phyloP scores from a whole-genome alignment of 1,284 basidiomycete species.

The Melampsora larici-populina region DNA sequence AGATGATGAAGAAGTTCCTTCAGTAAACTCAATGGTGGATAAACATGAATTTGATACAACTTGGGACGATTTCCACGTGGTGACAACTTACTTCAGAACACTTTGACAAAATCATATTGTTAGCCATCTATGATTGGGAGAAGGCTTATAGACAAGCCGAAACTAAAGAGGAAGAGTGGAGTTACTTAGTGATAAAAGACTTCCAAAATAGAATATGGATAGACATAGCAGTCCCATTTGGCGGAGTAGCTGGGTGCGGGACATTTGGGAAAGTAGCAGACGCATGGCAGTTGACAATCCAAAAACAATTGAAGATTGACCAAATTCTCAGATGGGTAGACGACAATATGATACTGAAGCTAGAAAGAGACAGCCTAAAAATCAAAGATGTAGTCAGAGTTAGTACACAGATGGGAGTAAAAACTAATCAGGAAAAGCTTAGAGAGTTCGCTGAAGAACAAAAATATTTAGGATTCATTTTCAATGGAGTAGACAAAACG shows the following conservation, averaged over 20 bases:
- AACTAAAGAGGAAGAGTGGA: too few relatives aligned
- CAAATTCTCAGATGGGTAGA: not conserved
- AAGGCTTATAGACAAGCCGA: not conserved
- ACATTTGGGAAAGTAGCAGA: not conserved
- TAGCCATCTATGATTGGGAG: too few relatives aligned
- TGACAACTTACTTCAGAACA: not conserved
- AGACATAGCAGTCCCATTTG: not conserved
- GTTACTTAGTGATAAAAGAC: not conserved
- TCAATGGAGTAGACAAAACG: not conserved
- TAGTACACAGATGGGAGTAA: not conserved
- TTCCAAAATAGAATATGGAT: not conserved
- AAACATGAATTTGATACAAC: not conserved
- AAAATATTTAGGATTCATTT: not conserved
- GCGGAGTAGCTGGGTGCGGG: too few relatives aligned
- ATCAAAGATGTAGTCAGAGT: not conserved
- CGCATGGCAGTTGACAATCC: not conserved
- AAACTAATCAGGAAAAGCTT: too few relatives aligned
- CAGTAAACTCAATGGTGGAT: not conserved
- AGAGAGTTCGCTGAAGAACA: not conserved
- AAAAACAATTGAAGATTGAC: not conserved
- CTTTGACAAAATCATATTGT: slow-evolving; percentile 7
- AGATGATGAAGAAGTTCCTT: not conserved
- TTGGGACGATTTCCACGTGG: slow-evolving; percentile 10
- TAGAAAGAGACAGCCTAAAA: not conserved
- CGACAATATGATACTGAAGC: not conserved